Evolutionary conservation across 352 stramenopile species (phyloP).

Genomic region (Phytophthora melonis): DNA sequence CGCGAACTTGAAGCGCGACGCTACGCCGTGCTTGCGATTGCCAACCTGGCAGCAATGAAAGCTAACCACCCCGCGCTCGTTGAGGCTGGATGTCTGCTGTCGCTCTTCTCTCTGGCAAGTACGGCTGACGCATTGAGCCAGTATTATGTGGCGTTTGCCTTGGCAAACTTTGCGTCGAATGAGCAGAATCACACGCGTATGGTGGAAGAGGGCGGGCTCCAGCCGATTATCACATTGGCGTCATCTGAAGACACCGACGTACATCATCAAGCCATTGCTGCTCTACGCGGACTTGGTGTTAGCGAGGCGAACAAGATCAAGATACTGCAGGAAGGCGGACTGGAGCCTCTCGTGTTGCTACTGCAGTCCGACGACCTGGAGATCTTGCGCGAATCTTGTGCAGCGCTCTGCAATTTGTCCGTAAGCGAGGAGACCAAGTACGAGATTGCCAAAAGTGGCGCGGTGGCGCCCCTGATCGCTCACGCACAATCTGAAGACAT

Average conservation of each 20-base stretch:
- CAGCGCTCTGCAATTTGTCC: constrained; percentile 95
- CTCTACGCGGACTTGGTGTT: constrained; percentile 93
- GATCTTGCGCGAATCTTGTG: constrained; percentile 94
- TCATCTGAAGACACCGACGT: constrained; percentile 93
- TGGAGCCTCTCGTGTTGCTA: constrained; percentile 94
- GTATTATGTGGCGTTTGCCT: constrained; percentile 95
- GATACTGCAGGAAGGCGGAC: constrained; percentile 96
- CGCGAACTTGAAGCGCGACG: constrained; percentile 94
- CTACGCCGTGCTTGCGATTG: constrained; percentile 95
- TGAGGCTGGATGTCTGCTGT: constrained; percentile 91
- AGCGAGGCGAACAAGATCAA: constrained; percentile 95
- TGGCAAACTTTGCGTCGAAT: constrained; percentile 96
- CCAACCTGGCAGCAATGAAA: constrained; percentile 96
- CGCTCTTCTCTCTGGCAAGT: constrained; percentile 95
- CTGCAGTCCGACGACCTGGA: constrained; percentile 92
- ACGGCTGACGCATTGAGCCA: constrained; percentile 93
- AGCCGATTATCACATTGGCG: constrained; percentile 95
- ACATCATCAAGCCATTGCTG: constrained; percentile 95
- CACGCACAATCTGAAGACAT: constrained; percentile 95
- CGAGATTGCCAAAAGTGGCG: constrained; percentile 95
- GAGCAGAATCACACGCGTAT: constrained; percentile 93
- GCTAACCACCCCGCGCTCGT: constrained; percentile 95
- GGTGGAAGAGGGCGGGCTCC: constrained; percentile 95
- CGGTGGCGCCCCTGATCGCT: constrained; percentile 90
- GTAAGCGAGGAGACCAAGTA: constrained; percentile 97